Conservation (phyloP, 176 grass and related monocot species). For the Hordeum vulgare region MorexV3_pseudomolecules_assembly NC_058524.1:628078212-628078711, state of each 20-base stretch:
- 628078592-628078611: slow-evolving; percentile 36
- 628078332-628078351: not conserved
- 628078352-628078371: slow-evolving; percentile 37
- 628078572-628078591: slow-evolving; percentile 44
- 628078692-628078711: not conserved
- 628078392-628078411: not conserved
- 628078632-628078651: slow-evolving; percentile 31
- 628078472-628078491: slow-evolving; percentile 72
- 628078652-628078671: slow-evolving; percentile 36
- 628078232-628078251: not conserved
- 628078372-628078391: slow-evolving; percentile 3
- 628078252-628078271: slow-evolving; percentile 8
- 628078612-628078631: slow-evolving; percentile 52
- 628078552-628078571: not conserved
- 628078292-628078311: not conserved
- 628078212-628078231: not conserved
- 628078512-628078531: slow-evolving; percentile 30
- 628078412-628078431: slow-evolving; percentile 14
- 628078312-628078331: not conserved
- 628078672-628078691: not conserved
- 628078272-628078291: slow-evolving; percentile 3
- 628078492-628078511: slow-evolving; percentile 26
- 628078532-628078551: not conserved
- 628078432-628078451: slow-evolving; percentile 40
- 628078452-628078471: slow-evolving; percentile 62